phyloP scores from a whole-genome alignment of 2,329 filamentous ascomycete species.

The Pseudocercospora fuligena region DNA sequence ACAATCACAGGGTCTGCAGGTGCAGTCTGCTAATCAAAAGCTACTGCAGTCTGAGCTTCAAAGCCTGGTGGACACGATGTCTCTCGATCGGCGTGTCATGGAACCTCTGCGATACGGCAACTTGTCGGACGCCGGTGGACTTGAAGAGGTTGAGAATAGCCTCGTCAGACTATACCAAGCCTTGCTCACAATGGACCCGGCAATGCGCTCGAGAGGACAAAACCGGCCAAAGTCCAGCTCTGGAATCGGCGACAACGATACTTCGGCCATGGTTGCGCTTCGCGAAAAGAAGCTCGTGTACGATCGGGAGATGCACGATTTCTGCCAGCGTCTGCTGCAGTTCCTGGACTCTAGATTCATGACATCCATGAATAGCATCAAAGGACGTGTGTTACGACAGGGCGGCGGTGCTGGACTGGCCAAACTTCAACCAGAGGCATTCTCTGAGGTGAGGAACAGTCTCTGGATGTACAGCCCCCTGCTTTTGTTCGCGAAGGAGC shows the following conservation, averaged over 20 bases:
- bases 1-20: conserved; percentile 93
- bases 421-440: conserved; percentile 69
- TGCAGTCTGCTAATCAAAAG: conserved; percentile 96
- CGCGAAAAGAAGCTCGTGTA: conserved; percentile 95
- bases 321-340: conserved; percentile 78
- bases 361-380: conserved; percentile 65
- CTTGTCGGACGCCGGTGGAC: conserved; percentile 70
- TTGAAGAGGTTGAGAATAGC: conserved; percentile 77
- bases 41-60: conserved; percentile 88
- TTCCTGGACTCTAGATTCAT: conserved; percentile 85
- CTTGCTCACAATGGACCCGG: conserved; percentile 90
- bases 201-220: conserved; percentile 62
- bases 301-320: conserved; percentile 72
- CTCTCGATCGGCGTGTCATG: conserved; percentile 78
- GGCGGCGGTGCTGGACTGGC: conserved; percentile 46
- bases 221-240: conserved; percentile 50
- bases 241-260: conserved; percentile 70
- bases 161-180: conserved; percentile 86
- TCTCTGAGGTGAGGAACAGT: conserved; percentile 71
- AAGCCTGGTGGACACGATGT: conserved; percentile 86
- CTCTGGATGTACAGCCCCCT: conserved; percentile 89
- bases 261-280: conserved; percentile 86
- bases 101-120: conserved; percentile 74
- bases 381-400: conserved; percentile 42
- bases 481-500: conserved; percentile 84